Percentiles rank a stretch among this genome's conserved stretches.
These are phyloP conservation scores for Omphalea diandra DNA, from an alignment of 441 rosid genomes.

Conservation along the genomic window DNA sequence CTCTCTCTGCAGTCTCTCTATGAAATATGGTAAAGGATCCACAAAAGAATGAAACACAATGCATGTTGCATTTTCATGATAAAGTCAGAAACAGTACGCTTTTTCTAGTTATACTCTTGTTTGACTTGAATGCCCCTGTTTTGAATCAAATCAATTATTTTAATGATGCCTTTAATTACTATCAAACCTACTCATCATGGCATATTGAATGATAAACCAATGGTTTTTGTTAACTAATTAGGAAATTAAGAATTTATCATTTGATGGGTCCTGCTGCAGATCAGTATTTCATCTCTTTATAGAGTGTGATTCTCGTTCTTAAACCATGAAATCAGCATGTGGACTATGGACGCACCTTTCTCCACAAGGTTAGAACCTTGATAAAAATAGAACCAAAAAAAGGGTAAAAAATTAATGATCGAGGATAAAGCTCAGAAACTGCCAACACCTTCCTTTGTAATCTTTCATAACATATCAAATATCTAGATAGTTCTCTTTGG, in stretches of 20 bases:
- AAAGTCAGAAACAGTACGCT: neutral
- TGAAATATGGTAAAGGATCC: neutral
- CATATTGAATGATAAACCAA: neutral
- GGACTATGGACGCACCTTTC: neutral
- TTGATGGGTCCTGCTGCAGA: conserved; percentile 19
- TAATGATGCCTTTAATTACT: neutral
- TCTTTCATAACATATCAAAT: conserved; percentile 11
- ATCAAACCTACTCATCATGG: neutral
- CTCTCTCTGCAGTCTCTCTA: neutral
- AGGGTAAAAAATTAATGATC: neutral
- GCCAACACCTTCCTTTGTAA: neutral
- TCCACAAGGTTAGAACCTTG: neutral
- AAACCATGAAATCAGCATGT: conserved; percentile 16
- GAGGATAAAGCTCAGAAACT: neutral
- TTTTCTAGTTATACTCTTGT: neutral
- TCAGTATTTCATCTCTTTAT: neutral
- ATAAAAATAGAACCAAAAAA: neutral
- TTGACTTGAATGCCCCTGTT: neutral
- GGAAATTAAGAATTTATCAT: neutral
- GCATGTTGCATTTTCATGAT: conserved; percentile 2
- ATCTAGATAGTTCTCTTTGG: conserved; percentile 29
- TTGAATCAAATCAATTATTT: conserved; percentile 12
- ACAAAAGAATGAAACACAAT: neutral
- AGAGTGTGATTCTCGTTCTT: conserved; percentile 11
- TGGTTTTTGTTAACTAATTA: neutral